These are phyloP conservation scores for Nicotiana sylvestris DNA, from an alignment of 257 asterid genomes.

Conservation along the genomic window DNA sequence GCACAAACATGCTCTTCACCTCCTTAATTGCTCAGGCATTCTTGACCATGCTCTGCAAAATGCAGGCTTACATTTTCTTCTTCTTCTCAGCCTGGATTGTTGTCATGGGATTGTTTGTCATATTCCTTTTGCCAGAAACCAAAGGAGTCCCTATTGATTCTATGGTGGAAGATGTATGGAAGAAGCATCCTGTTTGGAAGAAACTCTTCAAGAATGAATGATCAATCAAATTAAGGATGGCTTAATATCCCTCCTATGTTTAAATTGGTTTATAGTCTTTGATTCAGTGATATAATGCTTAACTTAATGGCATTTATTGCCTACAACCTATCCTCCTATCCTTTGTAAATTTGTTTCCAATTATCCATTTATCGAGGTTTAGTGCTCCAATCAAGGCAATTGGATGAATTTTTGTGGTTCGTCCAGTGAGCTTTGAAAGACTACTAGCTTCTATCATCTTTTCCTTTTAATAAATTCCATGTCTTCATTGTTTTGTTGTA, in stretches of 20 bases:
- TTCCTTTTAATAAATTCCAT: background rate
- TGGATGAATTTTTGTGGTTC: background rate
- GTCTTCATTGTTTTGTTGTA: background rate
- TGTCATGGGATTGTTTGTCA: conserved; percentile 26
- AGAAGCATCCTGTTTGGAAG: conserved; percentile 32
- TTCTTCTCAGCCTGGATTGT: conserved; percentile 37
- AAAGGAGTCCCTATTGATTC: conserved; percentile 29
- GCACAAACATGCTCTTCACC: conserved; percentile 44
- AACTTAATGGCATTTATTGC: background rate
- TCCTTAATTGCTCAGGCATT: conserved; percentile 32
- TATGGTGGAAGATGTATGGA: conserved; percentile 32
- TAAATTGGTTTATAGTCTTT: background rate
- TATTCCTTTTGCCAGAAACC: conserved; percentile 34
- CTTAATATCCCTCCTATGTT: background rate
- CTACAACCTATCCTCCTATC: background rate
- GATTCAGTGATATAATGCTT: background rate
- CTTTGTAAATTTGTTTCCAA: background rate
- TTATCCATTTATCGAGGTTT: background rate
- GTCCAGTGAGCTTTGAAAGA: background rate
- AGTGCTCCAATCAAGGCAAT: background rate
- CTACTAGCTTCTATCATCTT: background rate
- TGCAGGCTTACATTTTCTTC: conserved; percentile 36
- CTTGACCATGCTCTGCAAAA: conserved; percentile 34
- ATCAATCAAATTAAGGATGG: background rate
- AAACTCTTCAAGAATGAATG: conserved; percentile 16